phyloP scores from a whole-genome alignment of 2,329 filamentous ascomycete genomes.

The Alternaria infectoria region DNA sequence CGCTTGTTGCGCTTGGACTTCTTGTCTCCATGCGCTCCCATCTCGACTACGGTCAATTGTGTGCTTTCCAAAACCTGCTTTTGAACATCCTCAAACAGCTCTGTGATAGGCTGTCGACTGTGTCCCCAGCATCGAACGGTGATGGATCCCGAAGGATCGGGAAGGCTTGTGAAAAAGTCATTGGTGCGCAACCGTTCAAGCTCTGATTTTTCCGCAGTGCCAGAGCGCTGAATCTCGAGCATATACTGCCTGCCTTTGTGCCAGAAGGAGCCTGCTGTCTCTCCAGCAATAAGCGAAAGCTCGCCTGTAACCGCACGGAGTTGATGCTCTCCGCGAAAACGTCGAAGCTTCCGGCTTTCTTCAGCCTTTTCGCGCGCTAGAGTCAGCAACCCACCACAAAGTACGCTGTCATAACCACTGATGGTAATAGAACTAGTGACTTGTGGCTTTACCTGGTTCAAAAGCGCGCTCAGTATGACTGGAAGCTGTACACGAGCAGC shows the following conservation, averaged over 20 bases:
- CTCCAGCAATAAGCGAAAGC: neutral
- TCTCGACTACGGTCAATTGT: neutral
- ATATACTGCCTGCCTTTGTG: conserved; percentile 3
- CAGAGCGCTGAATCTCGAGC: neutral
- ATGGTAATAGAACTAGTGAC: conserved; percentile 6
- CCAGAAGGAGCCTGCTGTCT: neutral
- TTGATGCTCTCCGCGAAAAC: conserved; percentile 3
- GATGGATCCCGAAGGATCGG: neutral
- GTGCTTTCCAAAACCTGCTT: neutral
- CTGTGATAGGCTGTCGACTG: conserved; percentile 2
- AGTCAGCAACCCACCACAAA: neutral
- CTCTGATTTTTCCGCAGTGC: neutral
- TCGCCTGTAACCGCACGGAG: neutral
- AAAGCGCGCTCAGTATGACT: neutral
- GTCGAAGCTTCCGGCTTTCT: neutral
- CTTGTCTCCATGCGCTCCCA: neutral
- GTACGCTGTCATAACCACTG: neutral
- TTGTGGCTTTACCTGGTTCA: conserved; percentile 6
- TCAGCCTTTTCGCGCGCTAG: neutral
- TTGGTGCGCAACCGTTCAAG: neutral
- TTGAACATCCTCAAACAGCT: neutral
- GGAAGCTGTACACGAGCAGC: conserved; percentile 1
- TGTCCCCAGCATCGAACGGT: conserved; percentile 10
- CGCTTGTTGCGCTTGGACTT: neutral
- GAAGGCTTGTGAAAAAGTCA: neutral